These are phyloP conservation scores for Phytophthora cryptogea DNA, from an alignment of 352 stramenopile species.

Conservation along the genomic window DNA sequence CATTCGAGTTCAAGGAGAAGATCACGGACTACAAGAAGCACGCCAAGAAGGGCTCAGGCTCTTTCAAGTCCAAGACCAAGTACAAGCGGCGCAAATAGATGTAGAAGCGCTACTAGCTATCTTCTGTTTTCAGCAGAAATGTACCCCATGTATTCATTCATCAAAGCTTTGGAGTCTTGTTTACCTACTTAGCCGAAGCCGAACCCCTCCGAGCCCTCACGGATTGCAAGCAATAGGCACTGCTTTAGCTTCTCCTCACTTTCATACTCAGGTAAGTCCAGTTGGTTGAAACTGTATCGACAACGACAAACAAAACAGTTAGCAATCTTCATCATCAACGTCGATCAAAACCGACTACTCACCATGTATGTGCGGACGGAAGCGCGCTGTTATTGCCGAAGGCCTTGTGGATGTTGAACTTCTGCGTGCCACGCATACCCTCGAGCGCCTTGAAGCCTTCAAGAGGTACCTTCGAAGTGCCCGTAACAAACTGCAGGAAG, in stretches of 20 bases:
- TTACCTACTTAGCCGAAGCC: constrained; percentile 93
- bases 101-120: constrained; percentile 14
- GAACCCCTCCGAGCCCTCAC: constrained; percentile 97
- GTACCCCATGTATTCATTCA: constrained; percentile 22
- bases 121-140: constrained; percentile 27
- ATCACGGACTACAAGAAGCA: constrained; percentile 92
- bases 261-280: constrained; percentile 98
- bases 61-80: constrained; percentile 92
- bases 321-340: constrained; percentile 13
- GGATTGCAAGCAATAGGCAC: constrained; percentile 97
- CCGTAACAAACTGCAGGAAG: constrained; percentile 95
- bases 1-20: constrained; percentile 91
- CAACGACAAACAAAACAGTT: constrained; percentile 20
- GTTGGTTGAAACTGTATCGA: constrained; percentile 95
- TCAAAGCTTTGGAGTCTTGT: constrained; percentile 10
- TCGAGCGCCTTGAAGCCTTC: constrained; percentile 98
- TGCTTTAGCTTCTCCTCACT: constrained; percentile 97
- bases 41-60: constrained; percentile 80
- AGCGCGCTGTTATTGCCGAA: constrained; percentile 90
- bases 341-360: constrained; percentile 30
- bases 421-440: constrained; percentile 98
- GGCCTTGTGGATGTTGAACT: constrained; percentile 99
- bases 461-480: constrained; percentile 94
- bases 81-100: constrained; percentile 86
- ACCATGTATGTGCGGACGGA: constrained; percentile 97